Evolutionary conservation across 1,284 basidiomycete genomes (phyloP).

Genomic region (Hypsizygus ulmarius): DNA sequence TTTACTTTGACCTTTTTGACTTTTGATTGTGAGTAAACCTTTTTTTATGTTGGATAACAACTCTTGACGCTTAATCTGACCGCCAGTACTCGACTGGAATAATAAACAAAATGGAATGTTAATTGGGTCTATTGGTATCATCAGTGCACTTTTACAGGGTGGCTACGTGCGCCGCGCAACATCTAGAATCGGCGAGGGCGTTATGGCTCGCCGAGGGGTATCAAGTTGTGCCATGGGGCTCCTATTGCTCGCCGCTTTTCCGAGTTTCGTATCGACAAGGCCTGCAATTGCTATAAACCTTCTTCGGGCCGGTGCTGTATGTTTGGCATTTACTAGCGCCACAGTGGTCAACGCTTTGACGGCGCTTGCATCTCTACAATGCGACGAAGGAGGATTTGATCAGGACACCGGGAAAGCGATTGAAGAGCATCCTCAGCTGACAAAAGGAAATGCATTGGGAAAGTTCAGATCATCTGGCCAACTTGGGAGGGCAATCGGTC

Average conservation of each 20-base stretch:
- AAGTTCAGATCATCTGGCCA: slow-evolving; percentile 86
- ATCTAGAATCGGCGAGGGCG: slow-evolving; percentile 68
- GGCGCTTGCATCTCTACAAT: slow-evolving; percentile 81
- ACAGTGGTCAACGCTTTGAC: slow-evolving; percentile 91
- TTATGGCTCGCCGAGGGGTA: slow-evolving; percentile 78
- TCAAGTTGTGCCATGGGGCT: slow-evolving; percentile 69
- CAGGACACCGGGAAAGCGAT: slow-evolving; percentile 52
- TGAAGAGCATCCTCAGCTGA: slow-evolving; percentile 60
- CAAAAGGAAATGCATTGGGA: slow-evolving; percentile 84
- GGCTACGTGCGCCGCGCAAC: slow-evolving; percentile 83
- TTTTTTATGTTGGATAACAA: not conserved
- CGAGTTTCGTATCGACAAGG: slow-evolving; percentile 47
- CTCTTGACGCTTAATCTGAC: slow-evolving; percentile 4
- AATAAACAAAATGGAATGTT: slow-evolving; percentile 88
- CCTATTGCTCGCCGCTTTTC: slow-evolving; percentile 65
- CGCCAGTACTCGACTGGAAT: slow-evolving; percentile 78
- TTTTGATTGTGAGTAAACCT: slow-evolving; percentile 63
- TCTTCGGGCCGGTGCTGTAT: slow-evolving; percentile 73
- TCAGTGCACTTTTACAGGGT: slow-evolving; percentile 85
- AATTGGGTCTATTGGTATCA: slow-evolving; percentile 83
- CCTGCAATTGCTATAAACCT: slow-evolving; percentile 51
- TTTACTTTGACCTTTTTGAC: slow-evolving; percentile 91
- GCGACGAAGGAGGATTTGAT: slow-evolving; percentile 66
- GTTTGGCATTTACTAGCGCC: slow-evolving; percentile 86
- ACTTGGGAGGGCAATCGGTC: slow-evolving; percentile 86